These are phyloP conservation scores for Puccinia triticina DNA, from an alignment of 1,284 basidiomycete genomes.

Conservation along the genomic window DNA sequence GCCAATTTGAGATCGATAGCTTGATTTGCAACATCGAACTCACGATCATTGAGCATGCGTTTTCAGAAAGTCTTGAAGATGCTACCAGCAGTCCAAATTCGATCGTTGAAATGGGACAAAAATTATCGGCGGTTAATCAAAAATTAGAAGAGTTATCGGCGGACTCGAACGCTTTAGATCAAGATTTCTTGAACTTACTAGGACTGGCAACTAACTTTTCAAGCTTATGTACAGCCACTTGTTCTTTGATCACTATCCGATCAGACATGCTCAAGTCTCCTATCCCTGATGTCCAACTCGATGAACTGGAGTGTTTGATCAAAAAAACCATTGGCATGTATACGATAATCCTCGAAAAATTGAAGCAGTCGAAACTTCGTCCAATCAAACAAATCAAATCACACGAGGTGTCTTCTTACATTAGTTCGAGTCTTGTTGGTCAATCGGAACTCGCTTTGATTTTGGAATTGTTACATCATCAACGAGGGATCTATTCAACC, in stretches of 20 bases:
- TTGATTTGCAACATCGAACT: constrained; percentile 20
- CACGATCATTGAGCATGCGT: constrained; percentile 20
- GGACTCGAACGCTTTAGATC: background rate
- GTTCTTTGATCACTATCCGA: background rate
- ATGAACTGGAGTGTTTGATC: constrained; percentile 12
- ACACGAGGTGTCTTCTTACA: constrained; percentile 20
- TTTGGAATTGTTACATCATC: constrained; percentile 5
- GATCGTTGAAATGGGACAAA: constrained; percentile 5
- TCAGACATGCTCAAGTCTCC: background rate
- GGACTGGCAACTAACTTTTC: constrained; percentile 33
- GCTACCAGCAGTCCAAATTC: background rate
- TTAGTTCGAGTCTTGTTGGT: constrained; percentile 38
- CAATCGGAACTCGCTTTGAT: constrained; percentile 42
- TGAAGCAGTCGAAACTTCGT: background rate
- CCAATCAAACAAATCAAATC: constrained; percentile 33
- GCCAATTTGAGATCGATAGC: constrained; percentile 33
- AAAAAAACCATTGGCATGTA: constrained; percentile 1
- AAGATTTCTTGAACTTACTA: constrained; percentile 25
- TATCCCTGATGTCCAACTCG: background rate
- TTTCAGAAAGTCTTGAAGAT: background rate
- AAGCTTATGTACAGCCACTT: constrained; percentile 25
- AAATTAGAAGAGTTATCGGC: constrained; percentile 28
- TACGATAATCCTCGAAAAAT: background rate
- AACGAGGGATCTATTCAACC: background rate
- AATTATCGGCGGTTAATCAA: background rate